phyloP scores from a whole-genome alignment of 208 protist genomes.

The Trypanosoma cruzi region DNA sequence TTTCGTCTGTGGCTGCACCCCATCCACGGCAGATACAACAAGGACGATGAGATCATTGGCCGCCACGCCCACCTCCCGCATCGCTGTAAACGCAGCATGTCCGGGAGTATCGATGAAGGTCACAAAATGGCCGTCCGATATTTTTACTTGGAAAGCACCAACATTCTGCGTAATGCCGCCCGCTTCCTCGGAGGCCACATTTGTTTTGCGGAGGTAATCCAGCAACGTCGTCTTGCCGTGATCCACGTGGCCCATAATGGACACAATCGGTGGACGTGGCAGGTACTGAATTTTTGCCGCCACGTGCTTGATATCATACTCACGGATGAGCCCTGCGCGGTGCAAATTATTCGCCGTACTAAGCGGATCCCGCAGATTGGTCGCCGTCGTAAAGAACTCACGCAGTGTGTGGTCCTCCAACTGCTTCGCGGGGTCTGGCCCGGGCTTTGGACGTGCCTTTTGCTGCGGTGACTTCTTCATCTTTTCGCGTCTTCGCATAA shows the following conservation, averaged over 20 bases:
- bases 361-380: constrained; percentile 80
- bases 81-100: constrained; percentile 95
- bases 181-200: constrained; percentile 94
- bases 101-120: constrained; percentile 99
- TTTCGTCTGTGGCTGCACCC: constrained; percentile 95
- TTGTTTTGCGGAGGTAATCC: constrained; percentile 94
- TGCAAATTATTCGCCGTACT: constrained; percentile 81
- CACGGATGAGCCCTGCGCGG: constrained; percentile 70
- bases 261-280: constrained; percentile 94
- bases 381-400: constrained; percentile 86
- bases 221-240: constrained; percentile 98
- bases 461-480: constrained; percentile 87
- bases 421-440: constrained; percentile 66
- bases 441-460: constrained; percentile 66
- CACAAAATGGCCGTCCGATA: constrained; percentile 57
- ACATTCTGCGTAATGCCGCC: constrained; percentile 99
- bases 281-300: constrained; percentile 78
- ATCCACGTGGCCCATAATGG: constrained; percentile 99
- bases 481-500: constrained; percentile 76
- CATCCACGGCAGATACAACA: constrained; percentile 96
- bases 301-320: constrained; percentile 87
- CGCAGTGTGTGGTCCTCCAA: constrained; percentile 86
- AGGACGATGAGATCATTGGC: constrained; percentile 97
- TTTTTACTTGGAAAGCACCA: constrained; percentile 89
- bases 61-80: constrained; percentile 94